Evolutionary conservation across 2,329 filamentous ascomycete species (phyloP).

Genomic region (Fusarium continuum): DNA sequence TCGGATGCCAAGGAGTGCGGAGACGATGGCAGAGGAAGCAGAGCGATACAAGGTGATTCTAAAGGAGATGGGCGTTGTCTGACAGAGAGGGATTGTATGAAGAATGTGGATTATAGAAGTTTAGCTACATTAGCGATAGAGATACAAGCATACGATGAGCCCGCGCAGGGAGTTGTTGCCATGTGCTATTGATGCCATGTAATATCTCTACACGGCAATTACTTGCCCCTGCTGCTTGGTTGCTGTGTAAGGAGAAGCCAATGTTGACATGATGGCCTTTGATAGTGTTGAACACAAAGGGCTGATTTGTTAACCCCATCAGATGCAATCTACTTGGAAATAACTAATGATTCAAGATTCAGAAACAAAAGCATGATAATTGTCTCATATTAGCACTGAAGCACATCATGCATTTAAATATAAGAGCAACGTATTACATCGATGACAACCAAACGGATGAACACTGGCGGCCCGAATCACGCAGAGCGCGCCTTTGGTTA

Average conservation of each 20-base stretch:
- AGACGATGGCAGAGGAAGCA: constrained; percentile 85
- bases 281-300: not conserved
- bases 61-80: constrained; percentile 52
- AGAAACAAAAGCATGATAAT: not conserved
- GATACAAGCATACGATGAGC: not conserved
- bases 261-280: too few relatives aligned
- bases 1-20: constrained; percentile 71
- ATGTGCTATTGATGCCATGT: not conserved
- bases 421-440: not conserved
- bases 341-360: not conserved
- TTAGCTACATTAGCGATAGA: not conserved
- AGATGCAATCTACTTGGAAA: not conserved
- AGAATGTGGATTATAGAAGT: not conserved
- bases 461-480: not conserved
- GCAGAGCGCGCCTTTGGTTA: not conserved
- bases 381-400: not conserved
- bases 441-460: not conserved
- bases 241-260: too few relatives aligned
- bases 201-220: too few relatives aligned
- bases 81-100: not conserved
- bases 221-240: too few relatives aligned
- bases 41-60: constrained; percentile 67
- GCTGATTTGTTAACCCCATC: too few relatives aligned
- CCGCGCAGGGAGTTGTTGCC: not conserved
- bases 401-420: not conserved